Evolutionary conservation across 148 eudicot species (phyloP).

Genomic region (Spergularia marina): DNA sequence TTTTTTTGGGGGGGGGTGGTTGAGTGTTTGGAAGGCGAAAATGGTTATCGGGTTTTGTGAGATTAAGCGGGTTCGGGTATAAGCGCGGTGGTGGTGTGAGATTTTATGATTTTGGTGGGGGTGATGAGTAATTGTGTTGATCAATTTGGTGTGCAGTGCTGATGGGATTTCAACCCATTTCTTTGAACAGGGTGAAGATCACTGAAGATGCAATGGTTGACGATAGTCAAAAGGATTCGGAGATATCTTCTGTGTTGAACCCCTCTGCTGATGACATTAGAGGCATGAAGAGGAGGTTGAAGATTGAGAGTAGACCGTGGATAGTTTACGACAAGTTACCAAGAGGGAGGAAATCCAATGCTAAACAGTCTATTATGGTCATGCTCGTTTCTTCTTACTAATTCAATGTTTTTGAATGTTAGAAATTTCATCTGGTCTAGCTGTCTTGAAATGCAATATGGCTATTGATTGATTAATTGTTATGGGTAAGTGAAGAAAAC

Average conservation of each 20-base stretch:
- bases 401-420: constrained; percentile 21
- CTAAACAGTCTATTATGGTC: constrained; percentile 45
- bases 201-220: constrained; percentile 19
- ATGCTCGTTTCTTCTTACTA: constrained; percentile 22
- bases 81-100: background rate
- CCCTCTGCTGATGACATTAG: constrained; percentile 29
- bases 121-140: background rate
- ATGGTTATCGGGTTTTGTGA: background rate
- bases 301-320: constrained; percentile 58
- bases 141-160: constrained; percentile 25
- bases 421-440: constrained; percentile 20
- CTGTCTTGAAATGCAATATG: constrained; percentile 4
- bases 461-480: background rate
- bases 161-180: constrained; percentile 39
- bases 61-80: background rate
- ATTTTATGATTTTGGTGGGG: background rate
- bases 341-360: constrained; percentile 31
- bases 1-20: too few species aligned
- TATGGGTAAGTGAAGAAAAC: background rate
- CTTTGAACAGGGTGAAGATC: constrained; percentile 41
- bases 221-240: constrained; percentile 32
- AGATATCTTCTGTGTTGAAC: constrained; percentile 29
- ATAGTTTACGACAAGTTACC: constrained; percentile 37
- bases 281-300: constrained; percentile 33
- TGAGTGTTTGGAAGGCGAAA: background rate